Conservation (phyloP, 2,329 filamentous ascomycete species). For the Penicillium corylophilum region DNA sequence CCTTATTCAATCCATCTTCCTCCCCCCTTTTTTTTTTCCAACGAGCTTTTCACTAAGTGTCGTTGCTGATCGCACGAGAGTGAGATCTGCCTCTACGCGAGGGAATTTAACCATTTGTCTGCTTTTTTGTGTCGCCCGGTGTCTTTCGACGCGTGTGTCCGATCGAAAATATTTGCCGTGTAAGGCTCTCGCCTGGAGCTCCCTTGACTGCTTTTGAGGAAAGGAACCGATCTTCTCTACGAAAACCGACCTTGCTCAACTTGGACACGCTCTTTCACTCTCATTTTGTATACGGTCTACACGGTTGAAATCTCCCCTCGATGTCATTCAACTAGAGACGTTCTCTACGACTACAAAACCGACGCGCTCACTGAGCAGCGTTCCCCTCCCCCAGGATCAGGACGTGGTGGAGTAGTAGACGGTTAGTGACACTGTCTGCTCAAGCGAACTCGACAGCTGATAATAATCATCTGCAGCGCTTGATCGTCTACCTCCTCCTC, state of each 20-base stretch:
- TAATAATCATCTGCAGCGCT: slow-evolving; percentile 15
- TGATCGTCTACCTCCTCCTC: slow-evolving; percentile 38
- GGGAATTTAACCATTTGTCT: slow-evolving; percentile 21
- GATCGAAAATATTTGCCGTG: slow-evolving; percentile 7
- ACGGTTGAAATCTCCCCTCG: slow-evolving; percentile 30
- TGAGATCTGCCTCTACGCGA: slow-evolving; percentile 28
- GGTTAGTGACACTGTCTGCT: slow-evolving; percentile 31
- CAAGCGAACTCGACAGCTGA: slow-evolving; percentile 22
- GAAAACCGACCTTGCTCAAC: neutral
- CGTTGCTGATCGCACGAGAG: slow-evolving; percentile 39
- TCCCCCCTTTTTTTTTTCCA: slow-evolving; percentile 21
- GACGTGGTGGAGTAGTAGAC: slow-evolving; percentile 43
- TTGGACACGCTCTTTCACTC: slow-evolving; percentile 26
- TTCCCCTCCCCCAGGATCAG: slow-evolving; percentile 40
- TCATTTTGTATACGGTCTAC: slow-evolving; percentile 22
- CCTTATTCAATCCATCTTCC: slow-evolving; percentile 21
- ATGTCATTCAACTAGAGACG: slow-evolving; percentile 44
- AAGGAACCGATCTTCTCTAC: neutral
- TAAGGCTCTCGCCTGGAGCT: neutral
- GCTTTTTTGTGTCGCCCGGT: slow-evolving; percentile 5
- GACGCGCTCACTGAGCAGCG: slow-evolving; percentile 42
- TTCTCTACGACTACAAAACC: slow-evolving; percentile 33
- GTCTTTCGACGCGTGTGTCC: slow-evolving; percentile 1
- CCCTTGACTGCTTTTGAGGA: neutral
- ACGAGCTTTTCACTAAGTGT: slow-evolving; percentile 56